phyloP scores from a whole-genome alignment of 2,329 filamentous ascomycete genomes.

The Pseudogymnoascus destructans region DNA sequence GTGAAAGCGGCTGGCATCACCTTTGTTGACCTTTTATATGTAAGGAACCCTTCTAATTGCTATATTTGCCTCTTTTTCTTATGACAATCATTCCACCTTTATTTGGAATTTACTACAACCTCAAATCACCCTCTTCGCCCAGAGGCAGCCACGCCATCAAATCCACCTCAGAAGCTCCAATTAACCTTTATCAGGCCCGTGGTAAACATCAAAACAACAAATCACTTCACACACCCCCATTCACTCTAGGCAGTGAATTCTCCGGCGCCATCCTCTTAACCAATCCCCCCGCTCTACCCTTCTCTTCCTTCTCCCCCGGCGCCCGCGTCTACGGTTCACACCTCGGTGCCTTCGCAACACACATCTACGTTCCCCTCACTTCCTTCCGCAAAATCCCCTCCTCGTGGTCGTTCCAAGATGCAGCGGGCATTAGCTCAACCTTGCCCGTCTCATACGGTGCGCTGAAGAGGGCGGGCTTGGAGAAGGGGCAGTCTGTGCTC shows the following conservation, averaged over 20 bases:
- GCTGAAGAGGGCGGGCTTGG: slow-evolving; percentile 31
- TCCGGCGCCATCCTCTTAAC: slow-evolving; percentile 37
- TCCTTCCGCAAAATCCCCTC: slow-evolving; percentile 33
- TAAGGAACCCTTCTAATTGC: slow-evolving; percentile 14
- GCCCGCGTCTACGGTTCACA: slow-evolving; percentile 41
- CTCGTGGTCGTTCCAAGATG: slow-evolving; percentile 33
- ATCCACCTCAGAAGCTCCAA: background rate
- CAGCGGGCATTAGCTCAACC: slow-evolving; percentile 40
- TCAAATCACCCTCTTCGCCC: background rate
- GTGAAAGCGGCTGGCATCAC: slow-evolving; percentile 44
- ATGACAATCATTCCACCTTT: background rate
- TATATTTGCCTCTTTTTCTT: background rate
- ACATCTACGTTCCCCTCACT: slow-evolving; percentile 31
- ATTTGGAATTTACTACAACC: background rate
- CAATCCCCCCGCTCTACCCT: slow-evolving; percentile 30
- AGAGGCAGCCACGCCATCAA: slow-evolving; percentile 1
- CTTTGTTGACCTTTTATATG: slow-evolving; percentile 47
- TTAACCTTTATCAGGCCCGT: slow-evolving; percentile 28
- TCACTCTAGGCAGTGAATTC: slow-evolving; percentile 48
- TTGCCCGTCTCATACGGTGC: slow-evolving; percentile 42
- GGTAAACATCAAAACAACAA: slow-evolving; percentile 49
- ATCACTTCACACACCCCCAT: slow-evolving; percentile 41
- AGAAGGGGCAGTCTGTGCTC: slow-evolving; percentile 36
- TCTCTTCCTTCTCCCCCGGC: slow-evolving; percentile 31
- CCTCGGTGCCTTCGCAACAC: slow-evolving; percentile 40